phyloP scores from a whole-genome alignment of 2,329 filamentous ascomycete genomes.

The Penicillium sp. region DNA sequence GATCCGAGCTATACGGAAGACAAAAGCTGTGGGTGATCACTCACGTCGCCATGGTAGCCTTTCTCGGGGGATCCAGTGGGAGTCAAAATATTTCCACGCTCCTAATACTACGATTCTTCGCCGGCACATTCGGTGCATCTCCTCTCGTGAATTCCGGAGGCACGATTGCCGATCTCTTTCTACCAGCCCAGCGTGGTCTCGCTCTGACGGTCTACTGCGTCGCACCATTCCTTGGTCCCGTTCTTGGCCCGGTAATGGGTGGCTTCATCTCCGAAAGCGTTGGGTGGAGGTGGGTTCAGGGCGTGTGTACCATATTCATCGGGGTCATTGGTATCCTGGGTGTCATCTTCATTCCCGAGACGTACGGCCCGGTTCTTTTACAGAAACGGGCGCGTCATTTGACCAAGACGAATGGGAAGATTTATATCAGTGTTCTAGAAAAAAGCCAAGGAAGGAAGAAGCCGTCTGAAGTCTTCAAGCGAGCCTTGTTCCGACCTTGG shows the following conservation, averaged over 20 bases:
- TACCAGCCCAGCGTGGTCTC: constrained; percentile 6
- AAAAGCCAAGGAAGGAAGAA: constrained; percentile 1
- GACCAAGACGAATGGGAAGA: too few species aligned
- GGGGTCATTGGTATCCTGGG: constrained; percentile 1
- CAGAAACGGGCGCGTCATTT: background rate
- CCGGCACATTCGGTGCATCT: constrained; percentile 10
- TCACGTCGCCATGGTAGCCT: constrained; percentile 5
- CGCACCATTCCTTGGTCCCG: constrained; percentile 11
- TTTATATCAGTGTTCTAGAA: constrained; percentile 6
- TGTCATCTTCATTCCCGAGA: constrained; percentile 7
- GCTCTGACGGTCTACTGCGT: constrained; percentile 6
- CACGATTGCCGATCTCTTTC: constrained; percentile 14
- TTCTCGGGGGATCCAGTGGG: constrained; percentile 6
- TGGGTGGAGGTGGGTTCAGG: constrained; percentile 12
- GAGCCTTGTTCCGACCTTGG: constrained; percentile 6
- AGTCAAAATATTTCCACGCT: constrained; percentile 8
- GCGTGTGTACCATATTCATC: constrained; percentile 1
- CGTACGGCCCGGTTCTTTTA: constrained; percentile 9
- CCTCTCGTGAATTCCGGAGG: constrained; percentile 12
- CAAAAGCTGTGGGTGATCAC: background rate
- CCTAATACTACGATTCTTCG: constrained; percentile 12
- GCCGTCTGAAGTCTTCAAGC: constrained; percentile 1
- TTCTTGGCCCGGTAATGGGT: constrained; percentile 5
- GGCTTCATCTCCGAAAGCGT: constrained; percentile 7
- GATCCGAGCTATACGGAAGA: constrained; percentile 6